Conservation (phyloP, 148 eudicot species). For the Rhododendron ferrugineum region DNA sequence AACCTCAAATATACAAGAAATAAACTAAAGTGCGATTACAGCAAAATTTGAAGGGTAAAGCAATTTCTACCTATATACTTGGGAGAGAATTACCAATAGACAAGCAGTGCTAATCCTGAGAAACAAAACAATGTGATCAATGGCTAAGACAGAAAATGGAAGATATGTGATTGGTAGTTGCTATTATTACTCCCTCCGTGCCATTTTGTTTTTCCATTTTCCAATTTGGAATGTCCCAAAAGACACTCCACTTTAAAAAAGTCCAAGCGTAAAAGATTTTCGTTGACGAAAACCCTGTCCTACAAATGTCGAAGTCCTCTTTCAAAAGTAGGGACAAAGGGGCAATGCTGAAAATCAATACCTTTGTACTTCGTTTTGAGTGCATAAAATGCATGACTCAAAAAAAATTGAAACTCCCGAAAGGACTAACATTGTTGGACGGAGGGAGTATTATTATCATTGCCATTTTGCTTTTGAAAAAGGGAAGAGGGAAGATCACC, state of each 20-base stretch:
- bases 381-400: background rate
- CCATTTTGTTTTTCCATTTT: background rate
- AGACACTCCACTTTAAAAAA: background rate
- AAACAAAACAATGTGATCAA: conserved; percentile 4
- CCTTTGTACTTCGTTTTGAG: background rate
- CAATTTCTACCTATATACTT: conserved; percentile 68
- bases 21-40: background rate
- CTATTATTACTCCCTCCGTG: background rate
- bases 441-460: background rate
- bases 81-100: conserved; percentile 82
- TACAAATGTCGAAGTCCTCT: background rate
- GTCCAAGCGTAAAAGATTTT: background rate
- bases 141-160: background rate
- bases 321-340: background rate
- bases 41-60: background rate
- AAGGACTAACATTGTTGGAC: background rate
- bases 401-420: background rate
- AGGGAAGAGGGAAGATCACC: conserved; percentile 30
- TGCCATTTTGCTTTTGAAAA: background rate
- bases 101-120: conserved; percentile 98
- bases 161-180: background rate
- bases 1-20: conserved; percentile 15
- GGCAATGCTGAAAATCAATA: background rate
- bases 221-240: background rate
- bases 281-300: background rate